Evolutionary conservation across 345 rosid genomes (phyloP).

Genomic region (Gynandropsis gynandra): DNA sequence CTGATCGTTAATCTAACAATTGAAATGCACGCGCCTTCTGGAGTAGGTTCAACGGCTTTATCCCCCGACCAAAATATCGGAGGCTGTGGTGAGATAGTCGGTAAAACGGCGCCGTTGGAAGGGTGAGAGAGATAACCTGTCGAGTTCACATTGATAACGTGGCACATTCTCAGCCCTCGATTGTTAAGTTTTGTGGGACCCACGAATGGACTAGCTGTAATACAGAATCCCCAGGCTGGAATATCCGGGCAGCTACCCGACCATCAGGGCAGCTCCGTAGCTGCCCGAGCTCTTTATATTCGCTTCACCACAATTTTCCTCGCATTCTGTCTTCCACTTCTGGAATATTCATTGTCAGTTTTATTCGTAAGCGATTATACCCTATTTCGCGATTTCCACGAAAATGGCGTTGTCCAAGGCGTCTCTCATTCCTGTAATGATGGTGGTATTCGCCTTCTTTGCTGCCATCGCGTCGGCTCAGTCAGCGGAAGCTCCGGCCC

Average conservation of each 20-base stretch:
- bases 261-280: slow-evolving; percentile 14
- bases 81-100: not conserved
- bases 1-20: not conserved
- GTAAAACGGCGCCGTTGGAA: slow-evolving; percentile 19
- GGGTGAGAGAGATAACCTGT: slow-evolving; percentile 21
- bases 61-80: slow-evolving; percentile 11
- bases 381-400: not conserved
- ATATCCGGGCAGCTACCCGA: slow-evolving; percentile 27
- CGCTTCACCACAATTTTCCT: not conserved
- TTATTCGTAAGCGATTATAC: not conserved
- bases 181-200: slow-evolving; percentile 17
- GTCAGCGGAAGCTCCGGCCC: slow-evolving; percentile 45
- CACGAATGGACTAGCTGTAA: slow-evolving; percentile 18
- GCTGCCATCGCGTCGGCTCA: slow-evolving; percentile 38
- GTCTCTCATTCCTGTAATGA: slow-evolving; percentile 28
- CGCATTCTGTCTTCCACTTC: not conserved
- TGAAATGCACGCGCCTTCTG: slow-evolving; percentile 18
- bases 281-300: slow-evolving; percentile 28
- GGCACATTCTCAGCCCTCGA: slow-evolving; percentile 15
- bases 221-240: slow-evolving; percentile 29
- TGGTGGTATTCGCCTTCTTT: slow-evolving; percentile 27
- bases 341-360: not conserved
- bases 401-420: slow-evolving; percentile 42
- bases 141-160: slow-evolving; percentile 12
- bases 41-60: slow-evolving; percentile 1